Evolutionary conservation across 495 filamentous ascomycete genomes (phyloP), one percentile per base, ranked within the genome.

Genomic region (Talaromyces thailandensis): DNA sequence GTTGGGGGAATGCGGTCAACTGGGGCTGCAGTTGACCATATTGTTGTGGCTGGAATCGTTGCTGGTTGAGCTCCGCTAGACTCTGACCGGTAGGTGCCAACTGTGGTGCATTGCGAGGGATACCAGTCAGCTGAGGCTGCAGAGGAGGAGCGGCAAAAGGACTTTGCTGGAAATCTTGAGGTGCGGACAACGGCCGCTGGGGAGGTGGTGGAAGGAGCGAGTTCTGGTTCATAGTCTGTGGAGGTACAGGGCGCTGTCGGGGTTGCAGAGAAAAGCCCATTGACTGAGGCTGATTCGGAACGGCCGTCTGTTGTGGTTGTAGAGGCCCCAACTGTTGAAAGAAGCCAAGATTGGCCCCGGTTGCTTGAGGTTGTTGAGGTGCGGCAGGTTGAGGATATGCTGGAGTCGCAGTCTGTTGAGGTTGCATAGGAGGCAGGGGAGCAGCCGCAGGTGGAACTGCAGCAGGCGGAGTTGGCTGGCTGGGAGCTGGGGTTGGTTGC

Each of bases 101-200:
- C 56, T 80, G 82, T 21, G 78, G 68, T 7, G 78, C 75, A 21
- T 69, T 71, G 32, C 75, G 72, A 62, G 78, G 76, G 56, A 85
- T 77, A 8, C 94, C 94, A 0, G 94, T 98, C 69, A 92, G 80
- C 70, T 96, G 92, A 25, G 92, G 88, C 66, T 94, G 90, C 65
- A 97, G 72, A 16, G 89, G 84, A 56, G 89, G 86, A 29, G 88
- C 75, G 7, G 84, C 82, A 68, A 96, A 93, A 2, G 79, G 80
- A 70, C 79, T 92, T 56, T 85, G 86, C 65, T 89, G 90, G 58
- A 86, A 85, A 35, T 91, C 88, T 70, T 93, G 91, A 24, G 94
- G 94, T 9, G 93, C 95, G 18, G 93, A 97, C 5, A 94, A 79
- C 2, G 94, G 89, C 56, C 94, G 82, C 53, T 83, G 84, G 31